Base-by-base conservation (phyloP, 2,329 filamentous ascomycete genomes). In the Cercospora beticola region DNA sequence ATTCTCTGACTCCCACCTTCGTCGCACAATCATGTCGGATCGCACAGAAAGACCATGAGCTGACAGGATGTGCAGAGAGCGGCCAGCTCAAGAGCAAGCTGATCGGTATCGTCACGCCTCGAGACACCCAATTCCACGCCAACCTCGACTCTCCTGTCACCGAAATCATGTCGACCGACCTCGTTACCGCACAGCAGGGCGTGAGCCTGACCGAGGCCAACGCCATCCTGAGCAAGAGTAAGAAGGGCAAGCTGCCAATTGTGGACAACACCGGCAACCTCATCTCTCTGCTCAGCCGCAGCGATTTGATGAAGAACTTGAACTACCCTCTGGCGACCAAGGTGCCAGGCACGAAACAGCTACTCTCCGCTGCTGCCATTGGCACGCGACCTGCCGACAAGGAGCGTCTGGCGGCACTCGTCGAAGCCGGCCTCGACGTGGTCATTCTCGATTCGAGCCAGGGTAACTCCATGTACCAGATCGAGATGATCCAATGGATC, bases 391-490 rank as follows among this genome's bases (percentile, higher is more conserved):
- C 93, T 60, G 93, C 96, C 81, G 95, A 99, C 82, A 97, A 97
- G 86, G 81, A 85, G 68, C 90, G 95, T 74, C 87, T 99, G 54
- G 85, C 91, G 82, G 91, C 92, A 81, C 89, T 99, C 58, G 94
- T 97, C 49, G 94, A 97, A 67, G 95, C 95, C 75, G 95, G 95
- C 71, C 88, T 99, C 62, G 95, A 99, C 78, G 92, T 99, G 79
- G 94, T 97, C 74, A 86, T 99, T 76, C 88, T 99, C 64, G 95
- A 99, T 86, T 95, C 92, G 83, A 96, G 92, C 78, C 95, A 99
- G 84, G 95, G 95, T 74, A 98, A 98, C 88, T 95, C 91, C 83
- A 93, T 98, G 86, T 99, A 94, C 87, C 94, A 98, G 85, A 90
- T 98, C 72, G 93, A 97, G 70, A 99, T 99, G 95, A 89, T 99